Percentiles rank a stretch among this genome's conserved stretches.
Conservation (phyloP, 148 eudicot species). For the Spergularia bocconei region DNA sequence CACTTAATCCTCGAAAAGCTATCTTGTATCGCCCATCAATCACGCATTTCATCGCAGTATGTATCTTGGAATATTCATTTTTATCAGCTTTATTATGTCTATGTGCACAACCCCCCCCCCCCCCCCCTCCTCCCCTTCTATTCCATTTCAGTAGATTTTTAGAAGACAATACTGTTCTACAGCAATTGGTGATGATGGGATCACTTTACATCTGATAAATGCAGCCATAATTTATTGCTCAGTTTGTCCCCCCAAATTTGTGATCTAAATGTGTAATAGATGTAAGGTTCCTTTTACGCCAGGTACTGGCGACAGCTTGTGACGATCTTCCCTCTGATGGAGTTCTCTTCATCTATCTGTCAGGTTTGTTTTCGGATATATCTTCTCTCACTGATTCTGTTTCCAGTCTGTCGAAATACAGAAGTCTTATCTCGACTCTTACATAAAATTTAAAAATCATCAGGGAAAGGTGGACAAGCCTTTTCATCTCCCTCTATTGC, state of each 20-base stretch:
- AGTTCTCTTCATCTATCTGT: constrained; percentile 69
- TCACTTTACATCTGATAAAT: background rate
- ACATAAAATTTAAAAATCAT: constrained; percentile 25
- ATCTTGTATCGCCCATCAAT: constrained; percentile 73
- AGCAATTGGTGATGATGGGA: background rate
- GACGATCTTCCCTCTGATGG: constrained; percentile 92
- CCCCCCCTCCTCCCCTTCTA: background rate
- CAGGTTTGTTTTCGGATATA: constrained; percentile 47
- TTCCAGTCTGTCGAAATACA: background rate
- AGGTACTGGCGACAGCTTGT: constrained; percentile 84
- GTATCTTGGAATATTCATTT: constrained; percentile 26
- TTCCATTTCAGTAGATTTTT: background rate
- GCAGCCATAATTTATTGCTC: background rate
- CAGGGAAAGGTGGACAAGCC: constrained; percentile 51
- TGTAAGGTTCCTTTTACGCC: constrained; percentile 18
- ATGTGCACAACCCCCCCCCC: background rate
- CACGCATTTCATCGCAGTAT: constrained; percentile 77
- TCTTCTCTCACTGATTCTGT: constrained; percentile 2
- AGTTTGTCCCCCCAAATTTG: constrained; percentile 1
- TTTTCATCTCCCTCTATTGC: constrained; percentile 38
- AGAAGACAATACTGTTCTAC: background rate
- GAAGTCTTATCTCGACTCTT: constrained; percentile 12
- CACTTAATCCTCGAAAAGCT: constrained; percentile 85
- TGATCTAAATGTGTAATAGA: background rate
- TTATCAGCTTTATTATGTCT: constrained; percentile 6